Conservation (phyloP, 176 grass and related monocot species). For the Guadua angustifolia region DNA sequence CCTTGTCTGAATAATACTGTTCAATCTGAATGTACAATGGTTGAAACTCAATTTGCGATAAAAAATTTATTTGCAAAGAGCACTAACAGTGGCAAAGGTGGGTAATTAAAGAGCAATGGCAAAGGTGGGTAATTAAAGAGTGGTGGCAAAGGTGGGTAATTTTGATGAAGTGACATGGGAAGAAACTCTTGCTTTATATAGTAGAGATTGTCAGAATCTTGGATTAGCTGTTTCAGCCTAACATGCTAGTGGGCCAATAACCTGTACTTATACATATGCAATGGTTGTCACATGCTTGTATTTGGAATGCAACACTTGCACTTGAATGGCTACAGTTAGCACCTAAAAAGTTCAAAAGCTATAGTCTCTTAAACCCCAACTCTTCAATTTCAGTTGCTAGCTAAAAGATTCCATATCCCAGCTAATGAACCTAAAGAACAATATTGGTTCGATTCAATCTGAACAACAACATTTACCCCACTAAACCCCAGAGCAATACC, state of each 20-base stretch:
- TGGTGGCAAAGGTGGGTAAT: too few relatives aligned
- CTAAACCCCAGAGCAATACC: not conserved
- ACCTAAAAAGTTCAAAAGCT: not conserved
- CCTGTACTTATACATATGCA: not conserved
- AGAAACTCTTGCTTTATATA: too few relatives aligned
- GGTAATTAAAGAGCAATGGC: too few relatives aligned
- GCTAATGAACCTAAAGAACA: not conserved
- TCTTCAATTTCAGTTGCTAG: not conserved
- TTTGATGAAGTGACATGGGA: too few relatives aligned
- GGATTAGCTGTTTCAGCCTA: not conserved
- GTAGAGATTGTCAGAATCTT: not conserved
- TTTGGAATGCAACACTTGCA: not conserved
- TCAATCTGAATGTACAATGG: too few relatives aligned
- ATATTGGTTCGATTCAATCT: not conserved
- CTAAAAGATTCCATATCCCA: not conserved
- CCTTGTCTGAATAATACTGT: too few relatives aligned
- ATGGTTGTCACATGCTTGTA: not conserved
- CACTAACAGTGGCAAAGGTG: too few relatives aligned
- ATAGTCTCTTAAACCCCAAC: not conserved
- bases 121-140: too few relatives aligned
- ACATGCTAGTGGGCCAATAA: not conserved
- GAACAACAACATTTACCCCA: not conserved
- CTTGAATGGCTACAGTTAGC: not conserved
- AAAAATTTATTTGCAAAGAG: too few relatives aligned
- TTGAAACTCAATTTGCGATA: too few relatives aligned